Evolutionary conservation across 2,329 filamentous ascomycete genomes (phyloP).

Genomic region (Elsinoe arachidis): DNA sequence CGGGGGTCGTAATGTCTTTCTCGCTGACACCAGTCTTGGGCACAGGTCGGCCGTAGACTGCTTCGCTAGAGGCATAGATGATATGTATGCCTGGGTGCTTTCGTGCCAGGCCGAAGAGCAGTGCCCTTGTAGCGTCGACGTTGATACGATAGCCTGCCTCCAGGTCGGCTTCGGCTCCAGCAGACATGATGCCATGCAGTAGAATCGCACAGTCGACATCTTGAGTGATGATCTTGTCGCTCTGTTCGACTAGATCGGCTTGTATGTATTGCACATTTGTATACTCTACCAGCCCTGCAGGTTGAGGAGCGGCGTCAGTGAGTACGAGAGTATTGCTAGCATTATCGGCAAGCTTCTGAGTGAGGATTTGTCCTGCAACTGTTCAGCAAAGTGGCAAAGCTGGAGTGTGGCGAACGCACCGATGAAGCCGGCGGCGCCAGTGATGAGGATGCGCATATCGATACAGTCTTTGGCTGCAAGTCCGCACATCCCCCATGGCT

Average conservation of each 20-base stretch:
- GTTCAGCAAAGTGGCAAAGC: neutral
- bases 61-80: constrained; percentile 37
- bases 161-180: constrained; percentile 38
- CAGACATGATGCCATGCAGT: constrained; percentile 41
- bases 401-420: too few species aligned
- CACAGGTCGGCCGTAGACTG: constrained; percentile 36
- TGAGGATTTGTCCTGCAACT: neutral
- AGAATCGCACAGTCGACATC: constrained; percentile 17
- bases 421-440: too few species aligned
- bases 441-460: too few species aligned
- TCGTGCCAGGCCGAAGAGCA: constrained; percentile 18
- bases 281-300: neutral
- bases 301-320: neutral
- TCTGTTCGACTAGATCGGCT: neutral
- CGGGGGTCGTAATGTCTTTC: constrained; percentile 33
- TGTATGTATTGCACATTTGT: neutral
- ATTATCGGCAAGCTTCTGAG: neutral
- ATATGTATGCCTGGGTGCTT: constrained; percentile 32
- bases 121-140: constrained; percentile 29
- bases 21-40: constrained; percentile 34
- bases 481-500: too few species aligned
- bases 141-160: constrained; percentile 37
- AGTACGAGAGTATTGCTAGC: neutral
- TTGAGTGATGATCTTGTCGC: neutral
- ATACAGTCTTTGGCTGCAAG: too few species aligned